phyloP scores from a whole-genome alignment of 768 basidiomycete species.

The Kwoniella bestiolae region DNA sequence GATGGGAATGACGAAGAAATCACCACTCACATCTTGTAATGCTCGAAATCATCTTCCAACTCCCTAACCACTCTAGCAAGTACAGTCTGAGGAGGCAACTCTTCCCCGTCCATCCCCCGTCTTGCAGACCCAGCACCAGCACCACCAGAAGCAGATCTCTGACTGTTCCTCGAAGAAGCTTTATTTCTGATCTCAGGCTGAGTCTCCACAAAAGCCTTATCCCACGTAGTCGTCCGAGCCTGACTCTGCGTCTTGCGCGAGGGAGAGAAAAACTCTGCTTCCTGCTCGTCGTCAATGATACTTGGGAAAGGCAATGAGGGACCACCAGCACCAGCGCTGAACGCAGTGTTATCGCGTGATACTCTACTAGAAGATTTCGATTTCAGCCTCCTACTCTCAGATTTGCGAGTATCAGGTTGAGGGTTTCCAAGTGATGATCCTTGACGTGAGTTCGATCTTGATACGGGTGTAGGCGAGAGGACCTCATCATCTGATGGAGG shows the following conservation, averaged over 20 bases:
- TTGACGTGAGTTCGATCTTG: constrained; percentile 12
- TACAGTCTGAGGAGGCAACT: constrained; percentile 82
- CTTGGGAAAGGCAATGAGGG: constrained; percentile 66
- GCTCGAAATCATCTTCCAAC: constrained; percentile 91
- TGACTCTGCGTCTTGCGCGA: constrained; percentile 7
- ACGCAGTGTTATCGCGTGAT: neutral
- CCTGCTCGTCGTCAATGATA: constrained; percentile 76
- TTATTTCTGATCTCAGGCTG: neutral
- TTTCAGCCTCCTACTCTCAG: neutral
- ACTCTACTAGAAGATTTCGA: constrained; percentile 11
- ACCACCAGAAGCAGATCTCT: constrained; percentile 4
- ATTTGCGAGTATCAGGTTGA: no score
- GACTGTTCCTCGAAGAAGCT: neutral
- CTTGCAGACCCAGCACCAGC: neutral
- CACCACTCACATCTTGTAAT: constrained; percentile 81
- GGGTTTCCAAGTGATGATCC: neutral
- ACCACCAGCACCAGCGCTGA: neutral
- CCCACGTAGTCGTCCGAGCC: neutral
- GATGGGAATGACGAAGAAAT: neutral
- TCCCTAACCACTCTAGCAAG: constrained; percentile 79
- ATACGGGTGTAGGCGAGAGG: constrained; percentile 20
- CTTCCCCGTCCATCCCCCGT: constrained; percentile 51
- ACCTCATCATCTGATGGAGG: constrained; percentile 27
- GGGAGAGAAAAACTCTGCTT: constrained; percentile 57
- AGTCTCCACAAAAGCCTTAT: neutral